Evolutionary conservation across 2,329 filamentous ascomycete species (phyloP), one percentile per base, ranked within the genome.

Genomic region (Fusarium sp.): DNA sequence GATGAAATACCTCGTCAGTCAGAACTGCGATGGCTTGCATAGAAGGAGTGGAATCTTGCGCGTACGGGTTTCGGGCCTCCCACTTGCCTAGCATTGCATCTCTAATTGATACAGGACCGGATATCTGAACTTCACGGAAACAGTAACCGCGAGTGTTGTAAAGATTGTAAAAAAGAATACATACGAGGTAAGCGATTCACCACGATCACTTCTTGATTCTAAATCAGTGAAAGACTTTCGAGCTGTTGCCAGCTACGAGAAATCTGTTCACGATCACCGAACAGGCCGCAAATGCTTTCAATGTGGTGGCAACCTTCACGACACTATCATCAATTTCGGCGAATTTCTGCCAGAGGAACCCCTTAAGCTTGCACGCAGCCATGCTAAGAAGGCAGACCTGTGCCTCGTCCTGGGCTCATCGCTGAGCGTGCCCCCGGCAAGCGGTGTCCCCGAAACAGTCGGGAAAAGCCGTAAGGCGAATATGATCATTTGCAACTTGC

Each of bases 61-160:
- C 1, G 82, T 82, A 59, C 65, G 77, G 2, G 6, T 12, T 16
- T 4, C 1, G 1, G 4, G 2, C 9, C 7, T 11, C 1, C 3
- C 1, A 12, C 6, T 0, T 12, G 2, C n/a, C n/a, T n/a, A n/a
- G n/a, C 1, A 4, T 1, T 2, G 4, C 1, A 6, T 3, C 6
- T 6, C 40, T 64, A 15, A 41, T 13, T 8, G 2, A 3, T 57
- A 2, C 40, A 83, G 81, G 75, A 80, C 9, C 77, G 52, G 11
- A 82, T 84, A 44, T 83, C 82, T 0, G 82, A 85, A 56, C 76
- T 84, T 1, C 83, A 84, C 31, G 82, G 82, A 0, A 85, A 85
- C 45, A 84, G 77, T 36, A 85, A 83, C 41, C 77, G 78, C 1
- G 83, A 84, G 53, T 79, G 73, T 30, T 84, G 83, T 65, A 77